Conservation (phyloP, 768 basidiomycete genomes). For the Crassisporium funariophilum region DNA sequence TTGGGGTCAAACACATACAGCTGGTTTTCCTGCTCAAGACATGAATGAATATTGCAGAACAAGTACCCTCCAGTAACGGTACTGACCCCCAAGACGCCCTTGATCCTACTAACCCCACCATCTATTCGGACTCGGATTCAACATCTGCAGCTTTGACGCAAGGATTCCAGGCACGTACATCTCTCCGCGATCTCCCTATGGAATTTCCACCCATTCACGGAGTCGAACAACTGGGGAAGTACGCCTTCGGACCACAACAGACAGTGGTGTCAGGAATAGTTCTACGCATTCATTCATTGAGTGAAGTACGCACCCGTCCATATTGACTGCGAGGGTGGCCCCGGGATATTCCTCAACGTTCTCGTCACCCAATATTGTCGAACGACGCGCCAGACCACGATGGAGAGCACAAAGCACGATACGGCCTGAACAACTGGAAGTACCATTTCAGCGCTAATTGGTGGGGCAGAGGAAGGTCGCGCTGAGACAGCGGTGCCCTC, state of each 20-base stretch:
- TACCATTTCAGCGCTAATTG: too few relatives aligned
- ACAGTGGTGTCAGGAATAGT: too few relatives aligned
- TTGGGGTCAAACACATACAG: conserved; percentile 47
- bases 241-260: conserved; percentile 28
- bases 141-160: too few relatives aligned
- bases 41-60: neutral
- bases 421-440: too few relatives aligned
- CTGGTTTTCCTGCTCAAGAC: conserved; percentile 31
- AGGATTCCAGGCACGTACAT: too few relatives aligned
- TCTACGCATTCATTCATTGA: too few relatives aligned
- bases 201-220: conserved; percentile 39
- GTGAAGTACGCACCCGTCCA: conserved; percentile 30
- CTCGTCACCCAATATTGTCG: too few relatives aligned
- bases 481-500: too few relatives aligned
- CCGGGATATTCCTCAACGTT: conserved; percentile 45
- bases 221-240: conserved; percentile 32
- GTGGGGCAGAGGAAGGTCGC: too few relatives aligned
- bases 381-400: too few relatives aligned
- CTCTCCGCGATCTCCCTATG: conserved; percentile 33
- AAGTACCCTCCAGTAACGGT: neutral
- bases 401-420: too few relatives aligned
- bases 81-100: conserved; percentile 36
- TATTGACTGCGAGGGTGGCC: conserved; percentile 36
- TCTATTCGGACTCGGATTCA: too few relatives aligned
- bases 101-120: conserved; percentile 31